phyloP scores from a whole-genome alignment of 2,329 filamentous ascomycete genomes.

The Leptographium wingfieldii region DNA sequence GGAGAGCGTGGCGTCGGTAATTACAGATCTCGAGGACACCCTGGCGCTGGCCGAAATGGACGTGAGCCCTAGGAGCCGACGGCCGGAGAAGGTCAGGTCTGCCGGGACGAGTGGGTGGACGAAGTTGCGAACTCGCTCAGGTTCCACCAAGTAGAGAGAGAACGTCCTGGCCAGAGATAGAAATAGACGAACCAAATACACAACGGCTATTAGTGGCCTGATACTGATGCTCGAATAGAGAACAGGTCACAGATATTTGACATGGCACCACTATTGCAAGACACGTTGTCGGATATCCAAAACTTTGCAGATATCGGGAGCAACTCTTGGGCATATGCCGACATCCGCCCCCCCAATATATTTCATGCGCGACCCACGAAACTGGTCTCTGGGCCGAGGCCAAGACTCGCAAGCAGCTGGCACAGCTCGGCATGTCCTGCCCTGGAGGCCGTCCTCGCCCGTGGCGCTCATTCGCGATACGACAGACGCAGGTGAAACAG shows the following conservation, averaged over 20 bases:
- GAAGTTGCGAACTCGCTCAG: neutral
- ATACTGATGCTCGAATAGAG: too few species aligned
- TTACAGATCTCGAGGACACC: slow-evolving; percentile 15
- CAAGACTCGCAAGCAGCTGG: neutral
- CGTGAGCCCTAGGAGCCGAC: neutral
- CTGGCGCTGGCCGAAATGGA: slow-evolving; percentile 6
- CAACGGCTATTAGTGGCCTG: too few species aligned
- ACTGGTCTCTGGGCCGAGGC: neutral
- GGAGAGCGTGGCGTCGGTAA: slow-evolving; percentile 32
- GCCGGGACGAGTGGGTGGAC: slow-evolving; percentile 3
- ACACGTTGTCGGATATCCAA: too few species aligned
- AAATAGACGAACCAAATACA: neutral
- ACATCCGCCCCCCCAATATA: neutral
- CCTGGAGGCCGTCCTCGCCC: neutral
- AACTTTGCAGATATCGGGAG: too few species aligned
- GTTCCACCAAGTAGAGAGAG: neutral
- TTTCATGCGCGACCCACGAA: neutral
- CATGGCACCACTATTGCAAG: too few species aligned
- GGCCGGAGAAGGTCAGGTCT: neutral
- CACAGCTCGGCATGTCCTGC: neutral
- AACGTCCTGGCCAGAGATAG: neutral
- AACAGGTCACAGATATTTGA: too few species aligned
- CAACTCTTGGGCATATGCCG: neutral
- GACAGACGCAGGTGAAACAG: neutral
- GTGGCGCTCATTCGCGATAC: neutral